These are phyloP conservation scores for Penicillium silybi DNA, from an alignment of 495 filamentous ascomycete genomes.

Conservation along the genomic window DNA sequence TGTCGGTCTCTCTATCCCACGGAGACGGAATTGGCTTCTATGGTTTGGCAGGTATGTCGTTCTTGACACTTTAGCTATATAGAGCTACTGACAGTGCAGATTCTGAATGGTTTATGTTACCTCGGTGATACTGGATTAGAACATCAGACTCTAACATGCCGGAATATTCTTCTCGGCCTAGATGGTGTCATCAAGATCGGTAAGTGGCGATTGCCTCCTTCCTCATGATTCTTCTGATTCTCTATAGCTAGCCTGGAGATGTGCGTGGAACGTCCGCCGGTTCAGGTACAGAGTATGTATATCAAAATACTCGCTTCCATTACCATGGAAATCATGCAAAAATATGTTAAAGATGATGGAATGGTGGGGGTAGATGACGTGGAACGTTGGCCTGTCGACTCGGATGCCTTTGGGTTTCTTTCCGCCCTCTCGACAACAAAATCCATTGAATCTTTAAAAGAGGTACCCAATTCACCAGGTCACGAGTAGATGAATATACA, in stretches of 20 bases:
- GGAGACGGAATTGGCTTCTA: slow-evolving; percentile 12
- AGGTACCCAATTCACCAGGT: slow-evolving; percentile 5
- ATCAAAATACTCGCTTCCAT: slow-evolving; percentile 22
- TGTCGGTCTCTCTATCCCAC: slow-evolving; percentile 5
- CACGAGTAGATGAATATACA: background rate
- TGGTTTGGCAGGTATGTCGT: slow-evolving; percentile 8
- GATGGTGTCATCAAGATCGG: slow-evolving; percentile 15
- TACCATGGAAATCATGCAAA: slow-evolving; percentile 35
- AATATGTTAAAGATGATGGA: slow-evolving; percentile 33
- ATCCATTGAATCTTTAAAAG: slow-evolving; percentile 16
- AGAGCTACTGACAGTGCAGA: background rate
- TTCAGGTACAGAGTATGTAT: slow-evolving; percentile 7
- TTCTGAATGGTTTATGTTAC: slow-evolving; percentile 9
- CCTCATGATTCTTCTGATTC: slow-evolving; percentile 1
- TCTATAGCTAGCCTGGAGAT: slow-evolving; percentile 8
- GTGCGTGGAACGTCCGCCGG: background rate
- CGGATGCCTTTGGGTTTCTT: slow-evolving; percentile 24
- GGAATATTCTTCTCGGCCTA: slow-evolving; percentile 7
- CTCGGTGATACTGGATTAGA: slow-evolving; percentile 1
- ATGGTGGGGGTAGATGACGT: slow-evolving; percentile 31
- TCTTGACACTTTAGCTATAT: background rate
- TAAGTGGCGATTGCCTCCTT: background rate
- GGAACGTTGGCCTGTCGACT: slow-evolving; percentile 27
- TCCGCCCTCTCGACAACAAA: slow-evolving; percentile 14
- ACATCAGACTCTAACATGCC: slow-evolving; percentile 2